These are phyloP conservation scores for Agaricus subrufescens DNA, from an alignment of 768 basidiomycete genomes.

Conservation along the genomic window DNA sequence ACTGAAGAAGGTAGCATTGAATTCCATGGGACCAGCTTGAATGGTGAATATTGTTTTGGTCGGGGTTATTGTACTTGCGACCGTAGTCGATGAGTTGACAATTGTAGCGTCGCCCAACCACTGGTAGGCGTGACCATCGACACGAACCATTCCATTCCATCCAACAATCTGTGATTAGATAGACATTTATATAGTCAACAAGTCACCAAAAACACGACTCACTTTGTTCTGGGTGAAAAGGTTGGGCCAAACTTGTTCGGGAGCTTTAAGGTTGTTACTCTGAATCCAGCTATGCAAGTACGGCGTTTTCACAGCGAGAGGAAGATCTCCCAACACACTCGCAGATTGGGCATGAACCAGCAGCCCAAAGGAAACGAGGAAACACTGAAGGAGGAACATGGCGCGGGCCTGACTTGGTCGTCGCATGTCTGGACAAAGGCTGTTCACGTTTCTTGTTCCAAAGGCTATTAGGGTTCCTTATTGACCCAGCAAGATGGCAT, in stretches of 20 bases:
- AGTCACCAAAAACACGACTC: neutral
- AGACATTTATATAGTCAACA: too few relatives aligned
- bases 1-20: slow-evolving; percentile 48
- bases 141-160: slow-evolving; percentile 40
- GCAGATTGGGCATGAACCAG: slow-evolving; percentile 1
- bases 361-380: neutral
- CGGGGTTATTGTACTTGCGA: slow-evolving; percentile 36
- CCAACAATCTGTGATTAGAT: slow-evolving; percentile 36
- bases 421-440: too few relatives aligned
- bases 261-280: neutral
- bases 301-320: neutral
- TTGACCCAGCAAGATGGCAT: too few relatives aligned
- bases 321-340: slow-evolving; percentile 1
- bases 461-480: too few relatives aligned
- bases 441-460: too few relatives aligned
- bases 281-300: slow-evolving; percentile 1
- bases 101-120: slow-evolving; percentile 35
- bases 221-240: neutral
- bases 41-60: slow-evolving; percentile 49
- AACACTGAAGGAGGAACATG: neutral
- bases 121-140: slow-evolving; percentile 39
- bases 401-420: too few relatives aligned
- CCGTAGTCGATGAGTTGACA: slow-evolving; percentile 12
- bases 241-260: neutral
- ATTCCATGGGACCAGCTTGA: slow-evolving; percentile 43